These are phyloP conservation scores for Daldinia childiae DNA, from an alignment of 495 filamentous ascomycete species.

Conservation along the genomic window DNA sequence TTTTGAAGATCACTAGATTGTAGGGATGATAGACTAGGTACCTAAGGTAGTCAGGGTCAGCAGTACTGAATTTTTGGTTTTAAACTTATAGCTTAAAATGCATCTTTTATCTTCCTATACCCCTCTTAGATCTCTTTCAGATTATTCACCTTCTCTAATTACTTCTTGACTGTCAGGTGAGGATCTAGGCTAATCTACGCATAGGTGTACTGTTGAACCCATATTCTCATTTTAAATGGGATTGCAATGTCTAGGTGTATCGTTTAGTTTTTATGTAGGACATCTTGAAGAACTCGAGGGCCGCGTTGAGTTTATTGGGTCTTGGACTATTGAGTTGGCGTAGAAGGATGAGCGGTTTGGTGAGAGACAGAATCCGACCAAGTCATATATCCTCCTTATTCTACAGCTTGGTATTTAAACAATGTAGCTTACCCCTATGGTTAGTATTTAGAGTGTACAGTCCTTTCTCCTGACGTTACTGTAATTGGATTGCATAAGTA, in stretches of 20 bases:
- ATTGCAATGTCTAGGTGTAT: too few species aligned
- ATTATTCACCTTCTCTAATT: constrained; percentile 11
- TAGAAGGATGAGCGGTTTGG: too few species aligned
- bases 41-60: constrained; percentile 11
- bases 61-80: constrained; percentile 1
- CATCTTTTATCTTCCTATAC: constrained; percentile 14
- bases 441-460: too few species aligned
- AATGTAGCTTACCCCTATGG: too few species aligned
- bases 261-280: constrained; percentile 25
- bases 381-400: too few species aligned
- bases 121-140: constrained; percentile 1
- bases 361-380: too few species aligned
- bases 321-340: too few species aligned
- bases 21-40: background rate
- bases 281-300: constrained; percentile 66
- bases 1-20: constrained; percentile 3
- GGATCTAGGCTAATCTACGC: constrained; percentile 55
- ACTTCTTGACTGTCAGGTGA: constrained; percentile 43
- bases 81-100: constrained; percentile 8
- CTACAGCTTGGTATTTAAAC: too few species aligned
- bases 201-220: constrained; percentile 49
- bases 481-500: background rate
- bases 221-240: constrained; percentile 39
- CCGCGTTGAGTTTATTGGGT: constrained; percentile 68
- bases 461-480: background rate